Evolutionary conservation across 2,329 filamentous ascomycete genomes (phyloP), one percentile per base, ranked within the genome.

Genomic region (Epichloe gansuensis): DNA sequence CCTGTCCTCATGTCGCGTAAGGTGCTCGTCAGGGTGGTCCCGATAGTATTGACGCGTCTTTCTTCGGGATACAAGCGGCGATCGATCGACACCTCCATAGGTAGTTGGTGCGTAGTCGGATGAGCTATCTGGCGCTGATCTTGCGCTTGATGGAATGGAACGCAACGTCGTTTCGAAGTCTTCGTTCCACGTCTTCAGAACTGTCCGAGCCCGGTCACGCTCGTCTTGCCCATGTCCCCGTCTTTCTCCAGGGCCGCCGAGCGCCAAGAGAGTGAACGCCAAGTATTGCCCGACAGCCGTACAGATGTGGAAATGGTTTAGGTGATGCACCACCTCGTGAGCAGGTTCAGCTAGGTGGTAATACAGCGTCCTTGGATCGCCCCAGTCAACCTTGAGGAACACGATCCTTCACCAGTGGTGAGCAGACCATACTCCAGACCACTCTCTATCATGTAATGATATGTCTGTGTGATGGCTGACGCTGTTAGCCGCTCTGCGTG

Each of bases 361-460:
- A 21, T 57, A 60, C 1, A 69, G 56, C 11, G 56, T 63, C 5
- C 49, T 51, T 0, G 63, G 61, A 21, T 66, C 39, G 1, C 42
- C 12, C 61, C 56, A 65, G 50, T 67, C 55, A 13, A 73, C 54
- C 38, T 64, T 66, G 23, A 76, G 64, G 54, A 75, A 75, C 34
- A 75, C 67, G 48, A 68, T 69, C 66, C 66, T 56, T 75, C 68
- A 37, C 71, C 69, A 0, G 69, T 75, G 13, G 63, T 69, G n/a
- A 77, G 52, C 28, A 66, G 62, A 12, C 73, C 66, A 55, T 72
- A 74, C 52, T 72, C 65, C 6, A 75, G 62, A 0, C 75, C 70
- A 13, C 61, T 62, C 48, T 71, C 58, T 11, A 78, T 67, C 67
- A 78, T 78, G 59, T 77, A 76, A 38, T 72, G 67, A 57, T 72